Conservation (phyloP, 2,329 filamentous ascomycete species). For the Shiraia bambusicola region DNA sequence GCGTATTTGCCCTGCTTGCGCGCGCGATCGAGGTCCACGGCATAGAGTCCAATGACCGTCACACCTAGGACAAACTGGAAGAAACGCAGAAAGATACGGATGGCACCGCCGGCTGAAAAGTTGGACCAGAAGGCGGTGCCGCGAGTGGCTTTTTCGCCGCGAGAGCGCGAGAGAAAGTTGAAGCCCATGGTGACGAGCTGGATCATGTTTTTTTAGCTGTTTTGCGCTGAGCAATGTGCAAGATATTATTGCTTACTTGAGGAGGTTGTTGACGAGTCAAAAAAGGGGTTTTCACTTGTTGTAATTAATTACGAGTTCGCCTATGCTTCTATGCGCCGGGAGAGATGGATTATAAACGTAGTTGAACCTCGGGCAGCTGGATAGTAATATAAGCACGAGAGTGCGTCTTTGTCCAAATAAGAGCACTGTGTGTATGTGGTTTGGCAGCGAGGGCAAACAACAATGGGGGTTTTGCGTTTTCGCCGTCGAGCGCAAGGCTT, state of each 20-base stretch:
- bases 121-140: conserved; percentile 23
- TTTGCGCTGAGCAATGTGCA: not conserved
- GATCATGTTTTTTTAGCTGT: conserved; percentile 8
- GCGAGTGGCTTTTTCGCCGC: conserved; percentile 32
- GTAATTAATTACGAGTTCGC: not conserved
- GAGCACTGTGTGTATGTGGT: not conserved
- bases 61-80: conserved; percentile 75
- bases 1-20: conserved; percentile 48
- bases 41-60: conserved; percentile 72
- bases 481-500: not conserved
- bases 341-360: not conserved
- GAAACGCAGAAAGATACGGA: conserved; percentile 67
- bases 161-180: conserved; percentile 34
- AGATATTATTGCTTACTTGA: conserved; percentile 1
- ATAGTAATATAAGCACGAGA: not conserved
- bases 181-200: conserved; percentile 28
- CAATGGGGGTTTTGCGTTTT: not conserved
- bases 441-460: not conserved
- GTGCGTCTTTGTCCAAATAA: not conserved
- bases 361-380: not conserved
- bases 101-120: conserved; percentile 17
- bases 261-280: not conserved
- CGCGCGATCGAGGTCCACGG: conserved; percentile 42
- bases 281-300: not conserved
- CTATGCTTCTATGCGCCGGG: too few relatives aligned